Evolutionary conservation across 2,329 filamentous ascomycete genomes (phyloP), one percentile per base, ranked within the genome.

Genomic region (Thelonectria olida): DNA sequence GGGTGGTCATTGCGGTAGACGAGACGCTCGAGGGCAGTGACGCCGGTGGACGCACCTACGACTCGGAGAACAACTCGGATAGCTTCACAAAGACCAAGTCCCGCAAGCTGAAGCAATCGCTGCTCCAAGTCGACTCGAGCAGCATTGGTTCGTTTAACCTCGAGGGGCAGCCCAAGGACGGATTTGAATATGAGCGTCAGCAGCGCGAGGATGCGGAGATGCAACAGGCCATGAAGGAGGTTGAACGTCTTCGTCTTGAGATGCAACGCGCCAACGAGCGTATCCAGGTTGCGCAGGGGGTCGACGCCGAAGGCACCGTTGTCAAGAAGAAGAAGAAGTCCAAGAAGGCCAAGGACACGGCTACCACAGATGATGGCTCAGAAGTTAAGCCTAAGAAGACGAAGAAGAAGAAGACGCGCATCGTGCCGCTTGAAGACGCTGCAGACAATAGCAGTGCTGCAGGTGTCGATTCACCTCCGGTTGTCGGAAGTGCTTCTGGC

Each of bases 111-210:
- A 92, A 90, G 61, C 84, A 86, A 54, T 80, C 84, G 5, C 80
- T 97, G 1, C 85, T 99, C 1, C 88, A 94, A 66, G 91, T 98
- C 1, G 93, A 97, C 77, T 97, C 93, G 34, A 95, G 92, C 66
- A 90, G 89, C 41, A 87, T 99, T 3, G 88, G 88, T 1, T 81
- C 87, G 2, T 85, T 97, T 42, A 90, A 86, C 44, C 84, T 97
- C 1, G 87, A 90, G 49, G 75, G 68, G 49, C 66, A 74, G n/a
- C 74, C 79, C 5, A 66, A 69, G 42, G 67, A 68, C 36, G 73
- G 73, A 0, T 80, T 85, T 48, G 87, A 91, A 58, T 83, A 88
- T 51, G 91, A 93, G 71, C 83, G 84, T 53, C 86, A 90, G 65
- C 86, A 90, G 73, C 87, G 86, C 15, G 93, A 97, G 72, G 93